phyloP scores from a whole-genome alignment of 805 yeast genomes.

The Schizosaccharomyces lindneri region DNA sequence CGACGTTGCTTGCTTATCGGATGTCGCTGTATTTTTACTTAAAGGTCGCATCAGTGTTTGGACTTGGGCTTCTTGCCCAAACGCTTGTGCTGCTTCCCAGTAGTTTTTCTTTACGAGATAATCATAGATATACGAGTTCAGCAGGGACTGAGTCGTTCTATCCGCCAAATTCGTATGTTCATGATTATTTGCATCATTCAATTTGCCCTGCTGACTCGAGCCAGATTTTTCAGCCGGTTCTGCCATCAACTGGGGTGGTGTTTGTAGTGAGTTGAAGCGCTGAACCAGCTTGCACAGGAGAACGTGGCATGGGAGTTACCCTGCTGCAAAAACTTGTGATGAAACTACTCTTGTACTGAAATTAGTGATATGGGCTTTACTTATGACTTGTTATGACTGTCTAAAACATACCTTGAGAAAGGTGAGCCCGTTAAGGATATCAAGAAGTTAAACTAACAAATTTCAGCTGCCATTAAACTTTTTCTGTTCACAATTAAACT shows the following conservation, averaged over 20 bases:
- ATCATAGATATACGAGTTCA: constrained; percentile 72
- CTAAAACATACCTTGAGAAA: too few relatives aligned
- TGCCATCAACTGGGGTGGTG: neutral
- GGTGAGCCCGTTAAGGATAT: too few relatives aligned
- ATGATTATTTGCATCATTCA: neutral
- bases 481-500: too few relatives aligned
- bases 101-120: constrained; percentile 52
- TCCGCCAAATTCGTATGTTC: neutral
- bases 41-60: neutral
- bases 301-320: too few relatives aligned
- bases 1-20: neutral
- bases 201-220: neutral
- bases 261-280: neutral
- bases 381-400: too few relatives aligned
- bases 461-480: too few relatives aligned
- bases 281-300: too few relatives aligned
- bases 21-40: neutral
- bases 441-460: too few relatives aligned
- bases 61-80: constrained; percentile 49
- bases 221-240: neutral
- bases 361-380: too few relatives aligned
- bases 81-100: constrained; percentile 45
- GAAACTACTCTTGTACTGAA: too few relatives aligned
- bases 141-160: constrained; percentile 6
- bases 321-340: too few relatives aligned